A percentile compares a stretch with the other conserved stretches of the same genome.
Conservation (phyloP, 2,329 filamentous ascomycete species). For the Scedosporium dehoogii region DNA sequence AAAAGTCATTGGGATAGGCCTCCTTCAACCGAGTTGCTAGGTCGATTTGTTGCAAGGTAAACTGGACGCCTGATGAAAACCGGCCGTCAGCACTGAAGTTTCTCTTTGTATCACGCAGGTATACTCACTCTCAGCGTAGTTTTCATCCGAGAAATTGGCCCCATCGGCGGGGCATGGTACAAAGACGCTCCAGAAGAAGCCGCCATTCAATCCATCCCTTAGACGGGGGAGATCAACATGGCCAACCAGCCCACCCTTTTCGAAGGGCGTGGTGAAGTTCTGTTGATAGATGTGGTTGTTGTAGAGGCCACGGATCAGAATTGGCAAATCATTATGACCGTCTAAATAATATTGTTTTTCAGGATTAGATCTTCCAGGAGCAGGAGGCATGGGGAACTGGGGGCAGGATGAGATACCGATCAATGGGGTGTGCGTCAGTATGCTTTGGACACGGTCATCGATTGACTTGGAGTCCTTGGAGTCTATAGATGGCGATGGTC, state of each 20-base stretch:
- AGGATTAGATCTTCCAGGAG: no score
- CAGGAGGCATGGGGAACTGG: no score
- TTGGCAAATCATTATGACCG: constrained; percentile 81
- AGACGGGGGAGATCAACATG: constrained; percentile 78
- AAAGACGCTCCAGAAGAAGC: constrained; percentile 90
- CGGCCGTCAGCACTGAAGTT: background rate
- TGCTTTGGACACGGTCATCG: constrained; percentile 34
- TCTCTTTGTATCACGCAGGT: background rate
- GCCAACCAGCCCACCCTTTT: constrained; percentile 53
- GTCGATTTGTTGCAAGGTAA: constrained; percentile 68
- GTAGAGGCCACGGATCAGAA: constrained; percentile 56
- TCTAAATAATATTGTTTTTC: constrained; percentile 39
- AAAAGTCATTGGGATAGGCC: constrained; percentile 60
- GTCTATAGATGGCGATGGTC: constrained; percentile 10
- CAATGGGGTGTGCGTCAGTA: constrained; percentile 35
- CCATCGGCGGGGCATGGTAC: constrained; percentile 65
- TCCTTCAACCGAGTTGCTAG: constrained; percentile 54
- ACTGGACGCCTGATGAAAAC: constrained; percentile 42
- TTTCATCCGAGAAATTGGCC: constrained; percentile 62
- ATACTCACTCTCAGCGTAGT: constrained; percentile 54
- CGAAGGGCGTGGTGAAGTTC: constrained; percentile 66
- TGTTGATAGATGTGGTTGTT: constrained; percentile 68
- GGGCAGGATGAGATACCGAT: constrained; percentile 28
- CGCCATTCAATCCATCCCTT: constrained; percentile 60
- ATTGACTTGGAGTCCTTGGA: constrained; percentile 20